Conservation (phyloP, 306 rosid genomes). For the Crotalaria pallida region DNA sequence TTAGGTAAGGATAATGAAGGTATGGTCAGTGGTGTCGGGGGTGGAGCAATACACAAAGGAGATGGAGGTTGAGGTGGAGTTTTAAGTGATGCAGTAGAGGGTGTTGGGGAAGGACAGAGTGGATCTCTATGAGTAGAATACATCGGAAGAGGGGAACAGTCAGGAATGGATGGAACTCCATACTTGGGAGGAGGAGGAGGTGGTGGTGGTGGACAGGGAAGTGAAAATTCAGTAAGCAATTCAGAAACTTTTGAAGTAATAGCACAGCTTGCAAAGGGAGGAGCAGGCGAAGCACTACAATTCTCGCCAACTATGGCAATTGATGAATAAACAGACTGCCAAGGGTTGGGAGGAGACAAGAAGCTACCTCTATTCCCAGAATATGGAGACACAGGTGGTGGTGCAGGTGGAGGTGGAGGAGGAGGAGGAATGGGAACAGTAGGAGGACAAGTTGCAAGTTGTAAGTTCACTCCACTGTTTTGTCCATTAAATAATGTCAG, state of each 20-base stretch:
- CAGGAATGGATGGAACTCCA: background rate
- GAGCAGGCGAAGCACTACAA: conserved; percentile 1
- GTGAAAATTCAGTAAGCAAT: conserved; percentile 12
- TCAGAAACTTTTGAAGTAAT: conserved; percentile 16
- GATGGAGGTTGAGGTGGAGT: conserved; percentile 36
- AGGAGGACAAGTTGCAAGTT: conserved; percentile 15
- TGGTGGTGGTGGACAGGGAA: background rate
- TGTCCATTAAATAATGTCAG: background rate
- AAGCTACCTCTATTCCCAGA: background rate
- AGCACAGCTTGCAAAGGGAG: conserved; percentile 10
- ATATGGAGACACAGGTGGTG: conserved; percentile 29
- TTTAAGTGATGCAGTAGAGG: background rate
- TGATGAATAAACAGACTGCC: conserved; percentile 30
- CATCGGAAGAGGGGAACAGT: conserved; percentile 15
- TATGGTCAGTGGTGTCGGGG: background rate
- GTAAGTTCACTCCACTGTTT: conserved; percentile 3
- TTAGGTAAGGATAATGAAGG: background rate
- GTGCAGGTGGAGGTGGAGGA: conserved; percentile 11
- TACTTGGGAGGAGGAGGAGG: background rate
- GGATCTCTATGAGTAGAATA: conserved; percentile 11
- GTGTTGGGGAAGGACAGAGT: conserved; percentile 20
- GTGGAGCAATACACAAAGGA: background rate
- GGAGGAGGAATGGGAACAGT: conserved; percentile 28
- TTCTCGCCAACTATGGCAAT: background rate
- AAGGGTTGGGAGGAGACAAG: conserved; percentile 25